A percentile compares a stretch with the other conserved stretches of the same genome.
These are phyloP conservation scores for Aspergillus sp. DNA, from an alignment of 2,329 filamentous ascomycete species.

Conservation along the genomic window DNA sequence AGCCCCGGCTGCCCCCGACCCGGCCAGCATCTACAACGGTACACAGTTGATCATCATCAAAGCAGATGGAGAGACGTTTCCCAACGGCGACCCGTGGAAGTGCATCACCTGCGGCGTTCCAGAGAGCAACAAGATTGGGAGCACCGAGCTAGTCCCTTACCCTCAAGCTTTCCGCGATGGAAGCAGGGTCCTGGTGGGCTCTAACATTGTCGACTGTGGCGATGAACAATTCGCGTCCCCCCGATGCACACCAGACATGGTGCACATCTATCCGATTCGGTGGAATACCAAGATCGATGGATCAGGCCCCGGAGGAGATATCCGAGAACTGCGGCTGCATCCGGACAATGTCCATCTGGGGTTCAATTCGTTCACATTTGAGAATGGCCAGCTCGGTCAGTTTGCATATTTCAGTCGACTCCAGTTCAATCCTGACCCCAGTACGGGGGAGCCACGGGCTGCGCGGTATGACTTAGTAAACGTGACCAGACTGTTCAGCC, in stretches of 20 bases:
- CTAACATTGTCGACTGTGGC: slow-evolving; percentile 38
- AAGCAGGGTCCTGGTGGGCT: slow-evolving; percentile 29
- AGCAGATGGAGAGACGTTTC: slow-evolving; percentile 39
- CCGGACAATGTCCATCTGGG: slow-evolving; percentile 46
- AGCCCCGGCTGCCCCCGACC: slow-evolving; percentile 39
- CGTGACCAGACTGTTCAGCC: slow-evolving; percentile 35
- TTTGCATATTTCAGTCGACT: slow-evolving; percentile 38
- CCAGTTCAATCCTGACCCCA: slow-evolving; percentile 38
- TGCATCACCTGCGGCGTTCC: slow-evolving; percentile 48
- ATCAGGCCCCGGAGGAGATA: slow-evolving; percentile 25
- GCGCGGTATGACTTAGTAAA: slow-evolving; percentile 42
- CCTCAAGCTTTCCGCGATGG: slow-evolving; percentile 44
- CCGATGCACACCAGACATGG: slow-evolving; percentile 36
- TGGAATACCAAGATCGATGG: slow-evolving; percentile 35
- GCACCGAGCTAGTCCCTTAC: slow-evolving; percentile 32
- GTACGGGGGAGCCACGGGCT: slow-evolving; percentile 24
- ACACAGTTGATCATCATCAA: slow-evolving; percentile 45
- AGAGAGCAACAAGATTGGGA: slow-evolving; percentile 25
- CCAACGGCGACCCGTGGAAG: slow-evolving; percentile 48
- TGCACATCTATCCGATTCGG: slow-evolving; percentile 42
- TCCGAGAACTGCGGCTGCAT: slow-evolving; percentile 47
- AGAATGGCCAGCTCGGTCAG: slow-evolving; percentile 23
- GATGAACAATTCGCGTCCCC: slow-evolving; percentile 30
- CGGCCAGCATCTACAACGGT: slow-evolving; percentile 43
- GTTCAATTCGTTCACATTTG: slow-evolving; percentile 38